These are phyloP conservation scores for Rhizophagus prolifer DNA, from an alignment of 192 early-diverging fungal genomes.

Conservation along the genomic window DNA sequence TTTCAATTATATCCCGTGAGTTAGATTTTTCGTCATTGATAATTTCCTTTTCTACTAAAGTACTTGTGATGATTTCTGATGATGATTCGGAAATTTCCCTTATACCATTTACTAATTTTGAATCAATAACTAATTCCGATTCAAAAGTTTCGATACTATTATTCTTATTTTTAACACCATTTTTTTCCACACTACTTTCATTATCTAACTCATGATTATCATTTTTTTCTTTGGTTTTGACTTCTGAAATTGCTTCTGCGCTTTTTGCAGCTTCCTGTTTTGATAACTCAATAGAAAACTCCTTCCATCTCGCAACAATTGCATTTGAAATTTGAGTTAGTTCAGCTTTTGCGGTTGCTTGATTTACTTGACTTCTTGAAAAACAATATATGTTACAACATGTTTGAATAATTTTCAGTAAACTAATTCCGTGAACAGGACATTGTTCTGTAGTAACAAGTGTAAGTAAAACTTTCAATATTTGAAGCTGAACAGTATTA, in stretches of 20 bases:
- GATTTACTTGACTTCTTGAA: constrained; percentile 41
- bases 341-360: constrained; percentile 48
- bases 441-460: constrained; percentile 44
- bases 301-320: constrained; percentile 43
- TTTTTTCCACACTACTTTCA: background rate
- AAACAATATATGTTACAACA: constrained; percentile 49
- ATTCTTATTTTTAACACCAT: background rate
- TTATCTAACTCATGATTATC: constrained; percentile 3
- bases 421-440: constrained; percentile 43
- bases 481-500: constrained; percentile 45
- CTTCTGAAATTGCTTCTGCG: background rate
- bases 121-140: background rate
- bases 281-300: constrained; percentile 21
- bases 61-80: background rate
- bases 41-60: background rate
- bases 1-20: background rate
- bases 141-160: background rate
- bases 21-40: background rate
- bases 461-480: constrained; percentile 47
- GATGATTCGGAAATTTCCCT: background rate
- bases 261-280: constrained; percentile 10
- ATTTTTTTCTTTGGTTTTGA: background rate
- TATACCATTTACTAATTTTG: background rate
- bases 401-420: constrained; percentile 48
- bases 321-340: constrained; percentile 49